Conservation (phyloP, 371 early-diverging fungal species). For the Phascolomyces articulosus region DNA sequence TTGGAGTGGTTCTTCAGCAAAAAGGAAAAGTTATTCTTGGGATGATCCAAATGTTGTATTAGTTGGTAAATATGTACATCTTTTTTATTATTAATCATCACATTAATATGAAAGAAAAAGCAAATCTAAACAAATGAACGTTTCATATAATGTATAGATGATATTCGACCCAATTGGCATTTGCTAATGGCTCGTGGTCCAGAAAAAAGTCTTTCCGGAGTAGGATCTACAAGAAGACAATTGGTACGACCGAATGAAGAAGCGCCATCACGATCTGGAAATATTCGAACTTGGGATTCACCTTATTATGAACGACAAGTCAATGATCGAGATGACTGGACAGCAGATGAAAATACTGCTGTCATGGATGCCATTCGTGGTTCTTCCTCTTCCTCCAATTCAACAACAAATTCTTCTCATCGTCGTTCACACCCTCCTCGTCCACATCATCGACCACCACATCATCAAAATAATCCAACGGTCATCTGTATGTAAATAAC, state of each 20-base stretch:
- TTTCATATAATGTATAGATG: conserved; percentile 49
- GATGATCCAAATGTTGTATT: conserved; percentile 75
- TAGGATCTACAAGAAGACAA: conserved; percentile 8
- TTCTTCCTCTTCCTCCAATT: not conserved
- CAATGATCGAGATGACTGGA: not conserved
- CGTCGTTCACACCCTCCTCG: too few relatives aligned
- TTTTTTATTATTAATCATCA: not conserved
- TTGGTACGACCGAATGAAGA: conserved; percentile 11
- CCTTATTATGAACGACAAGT: conserved; percentile 8
- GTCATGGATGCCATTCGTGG: conserved; percentile 9
- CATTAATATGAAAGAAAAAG: too few relatives aligned
- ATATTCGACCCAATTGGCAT: conserved; percentile 78
- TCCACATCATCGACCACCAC: too few relatives aligned
- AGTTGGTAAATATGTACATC: conserved; percentile 52
- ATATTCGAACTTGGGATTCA: conserved; percentile 3
- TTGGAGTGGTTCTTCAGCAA: conserved; percentile 13
- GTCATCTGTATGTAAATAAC: too few relatives aligned
- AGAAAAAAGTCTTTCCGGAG: conserved; percentile 5
- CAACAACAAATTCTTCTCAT: too few relatives aligned
- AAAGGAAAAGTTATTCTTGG: conserved; percentile 59
- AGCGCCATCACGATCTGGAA: not conserved
- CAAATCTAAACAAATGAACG: too few relatives aligned
- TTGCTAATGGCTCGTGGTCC: conserved; percentile 16
- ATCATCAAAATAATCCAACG: too few relatives aligned
- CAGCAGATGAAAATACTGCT: not conserved